Percentiles rank a stretch among this genome's conserved stretches.
These are phyloP conservation scores for Comarum palustre DNA, from an alignment of 306 rosid species.

Conservation along the genomic window DNA sequence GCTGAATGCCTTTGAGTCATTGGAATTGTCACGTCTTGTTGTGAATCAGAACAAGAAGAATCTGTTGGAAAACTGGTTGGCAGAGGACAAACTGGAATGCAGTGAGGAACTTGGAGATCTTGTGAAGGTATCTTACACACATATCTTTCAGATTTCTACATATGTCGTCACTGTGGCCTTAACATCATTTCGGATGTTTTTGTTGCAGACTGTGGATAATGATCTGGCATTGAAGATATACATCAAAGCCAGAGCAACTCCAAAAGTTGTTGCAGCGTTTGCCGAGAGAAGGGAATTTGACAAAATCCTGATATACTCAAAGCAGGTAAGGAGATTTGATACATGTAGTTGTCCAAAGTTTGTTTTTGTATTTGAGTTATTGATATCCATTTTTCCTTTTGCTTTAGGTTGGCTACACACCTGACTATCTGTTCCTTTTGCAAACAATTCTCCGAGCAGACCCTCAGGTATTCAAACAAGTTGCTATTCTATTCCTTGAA, in stretches of 20 bases:
- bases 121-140: constrained; percentile 66
- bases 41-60: constrained; percentile 98
- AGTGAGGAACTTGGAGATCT: constrained; percentile 98
- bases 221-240: constrained; percentile 94
- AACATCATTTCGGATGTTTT: constrained; percentile 17
- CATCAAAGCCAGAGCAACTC: constrained; percentile 98
- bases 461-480: constrained; percentile 66
- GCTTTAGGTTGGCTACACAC: constrained; percentile 89
- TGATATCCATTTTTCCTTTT: constrained; percentile 33
- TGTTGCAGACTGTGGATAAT: constrained; percentile 83
- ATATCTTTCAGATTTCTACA: neutral
- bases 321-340: constrained; percentile 60
- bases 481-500: constrained; percentile 14
- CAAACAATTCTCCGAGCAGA: constrained; percentile 96
- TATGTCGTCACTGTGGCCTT: neutral
- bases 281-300: constrained; percentile 99
- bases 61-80: constrained; percentile 97
- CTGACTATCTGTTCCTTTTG: constrained; percentile 92
- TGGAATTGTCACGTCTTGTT: constrained; percentile 91
- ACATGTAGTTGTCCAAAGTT: constrained; percentile 7
- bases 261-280: constrained; percentile 98
- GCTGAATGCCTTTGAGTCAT: constrained; percentile 90
- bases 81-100: constrained; percentile 98
- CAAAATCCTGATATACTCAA: constrained; percentile 92
- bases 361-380: constrained; percentile 12